A percentile compares a stretch with the other conserved stretches of the same genome.
These are phyloP conservation scores for Eucalyptus cloeziana DNA, from an alignment of 345 rosid genomes.

Conservation along the genomic window DNA sequence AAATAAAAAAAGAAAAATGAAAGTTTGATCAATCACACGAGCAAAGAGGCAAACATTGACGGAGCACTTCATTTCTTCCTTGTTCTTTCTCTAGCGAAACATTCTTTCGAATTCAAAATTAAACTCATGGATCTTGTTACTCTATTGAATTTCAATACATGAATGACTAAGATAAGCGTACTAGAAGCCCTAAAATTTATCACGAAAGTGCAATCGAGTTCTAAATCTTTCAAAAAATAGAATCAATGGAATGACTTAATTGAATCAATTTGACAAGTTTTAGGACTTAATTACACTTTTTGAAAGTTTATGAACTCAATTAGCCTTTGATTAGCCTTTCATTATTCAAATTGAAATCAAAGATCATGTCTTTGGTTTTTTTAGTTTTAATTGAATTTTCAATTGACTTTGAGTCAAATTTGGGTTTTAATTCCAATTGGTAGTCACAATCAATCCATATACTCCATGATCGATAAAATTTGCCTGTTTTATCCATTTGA, in stretches of 20 bases:
- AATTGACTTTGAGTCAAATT: background rate
- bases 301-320: background rate
- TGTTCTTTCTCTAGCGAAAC: too few species aligned
- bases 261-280: accelerated
- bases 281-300: accelerated
- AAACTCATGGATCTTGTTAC: background rate
- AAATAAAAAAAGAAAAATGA: background rate
- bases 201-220: accelerated
- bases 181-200: too few species aligned
- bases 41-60: too few species aligned
- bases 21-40: background rate
- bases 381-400: background rate
- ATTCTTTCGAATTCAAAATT: too few species aligned
- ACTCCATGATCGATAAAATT: background rate
- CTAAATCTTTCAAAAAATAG: accelerated
- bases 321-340: background rate
- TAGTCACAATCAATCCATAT: background rate
- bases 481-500: too few species aligned
- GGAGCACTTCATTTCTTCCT: too few species aligned
- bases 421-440: too few species aligned
- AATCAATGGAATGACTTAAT: background rate
- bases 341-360: background rate
- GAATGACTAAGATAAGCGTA: background rate
- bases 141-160: background rate
- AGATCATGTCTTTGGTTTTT: background rate